A percentile compares a stretch with the other conserved stretches of the same genome.
Evolutionary conservation across 2,329 filamentous ascomycete genomes (phyloP).

Genomic region (Daldinia sp.): DNA sequence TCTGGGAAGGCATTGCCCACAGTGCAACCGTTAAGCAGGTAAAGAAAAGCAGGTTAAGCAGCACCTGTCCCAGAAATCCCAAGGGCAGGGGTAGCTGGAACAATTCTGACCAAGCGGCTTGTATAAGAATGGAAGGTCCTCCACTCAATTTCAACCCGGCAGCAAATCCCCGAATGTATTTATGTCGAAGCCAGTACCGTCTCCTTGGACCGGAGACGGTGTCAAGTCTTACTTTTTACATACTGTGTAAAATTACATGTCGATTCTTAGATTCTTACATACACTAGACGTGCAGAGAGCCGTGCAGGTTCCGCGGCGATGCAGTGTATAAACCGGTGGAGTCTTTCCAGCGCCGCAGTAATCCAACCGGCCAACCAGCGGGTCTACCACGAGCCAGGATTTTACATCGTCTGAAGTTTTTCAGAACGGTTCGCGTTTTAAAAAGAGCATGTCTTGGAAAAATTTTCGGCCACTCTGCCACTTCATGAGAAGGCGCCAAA

Average conservation of each 20-base stretch:
- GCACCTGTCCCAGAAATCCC: neutral
- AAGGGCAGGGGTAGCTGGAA: conserved; percentile 25
- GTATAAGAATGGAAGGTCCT: conserved; percentile 35
- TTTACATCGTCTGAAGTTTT: conserved; percentile 31
- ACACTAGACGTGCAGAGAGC: conserved; percentile 25
- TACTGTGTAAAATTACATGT: conserved; percentile 23
- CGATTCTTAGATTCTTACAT: neutral
- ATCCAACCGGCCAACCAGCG: conserved; percentile 26
- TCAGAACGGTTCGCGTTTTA: conserved; percentile 19
- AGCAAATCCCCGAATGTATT: conserved; percentile 33
- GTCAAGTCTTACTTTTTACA: neutral
- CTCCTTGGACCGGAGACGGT: conserved; percentile 36
- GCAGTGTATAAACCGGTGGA: conserved; percentile 30
- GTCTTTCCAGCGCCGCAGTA: neutral
- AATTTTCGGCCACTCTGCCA: conserved; percentile 1
- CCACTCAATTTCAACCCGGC: conserved; percentile 28
- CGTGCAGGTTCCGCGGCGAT: conserved; percentile 5
- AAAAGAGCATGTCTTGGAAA: conserved; percentile 16
- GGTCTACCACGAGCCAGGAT: conserved; percentile 30
- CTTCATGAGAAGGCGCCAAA: conserved; percentile 9
- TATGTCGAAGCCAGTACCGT: conserved; percentile 23
- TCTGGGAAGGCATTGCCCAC: conserved; percentile 29
- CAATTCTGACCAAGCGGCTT: conserved; percentile 31
- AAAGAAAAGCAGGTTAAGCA: neutral
- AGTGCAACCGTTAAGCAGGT: conserved; percentile 11